phyloP scores from a whole-genome alignment of 495 filamentous ascomycete species.

The Aspergillus bridgeri region DNA sequence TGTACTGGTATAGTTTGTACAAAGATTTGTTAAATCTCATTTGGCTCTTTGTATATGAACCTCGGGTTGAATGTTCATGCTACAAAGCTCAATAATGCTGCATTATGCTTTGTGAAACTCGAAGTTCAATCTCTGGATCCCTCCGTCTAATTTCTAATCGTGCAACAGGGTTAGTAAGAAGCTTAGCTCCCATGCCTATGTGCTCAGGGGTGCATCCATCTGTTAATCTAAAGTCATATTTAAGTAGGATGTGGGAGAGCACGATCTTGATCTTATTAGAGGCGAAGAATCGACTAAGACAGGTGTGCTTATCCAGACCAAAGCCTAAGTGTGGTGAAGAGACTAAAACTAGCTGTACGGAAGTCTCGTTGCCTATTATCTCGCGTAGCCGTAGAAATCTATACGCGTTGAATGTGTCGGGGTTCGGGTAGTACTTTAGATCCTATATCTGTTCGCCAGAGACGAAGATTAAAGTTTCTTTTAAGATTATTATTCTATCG shows the following conservation, averaged over 20 bases:
- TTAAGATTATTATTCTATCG: slow-evolving; percentile 19
- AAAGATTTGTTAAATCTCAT: too few species aligned
- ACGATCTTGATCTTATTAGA: slow-evolving; percentile 38
- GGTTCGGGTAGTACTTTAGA: slow-evolving; percentile 29
- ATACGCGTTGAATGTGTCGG: slow-evolving; percentile 37
- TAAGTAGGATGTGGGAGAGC: slow-evolving; percentile 38
- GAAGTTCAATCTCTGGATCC: too few species aligned
- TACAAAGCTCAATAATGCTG: too few species aligned
- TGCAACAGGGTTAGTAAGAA: too few species aligned
- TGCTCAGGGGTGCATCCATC: too few species aligned
- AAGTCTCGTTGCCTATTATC: slow-evolving; percentile 25
- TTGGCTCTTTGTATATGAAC: too few species aligned
- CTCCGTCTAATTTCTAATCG: too few species aligned
- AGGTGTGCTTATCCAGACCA: slow-evolving; percentile 47
- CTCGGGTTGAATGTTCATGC: too few species aligned
- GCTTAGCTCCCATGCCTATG: too few species aligned
- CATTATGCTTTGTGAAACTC: too few species aligned
- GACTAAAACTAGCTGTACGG: slow-evolving; percentile 35
- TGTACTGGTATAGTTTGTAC: too few species aligned
- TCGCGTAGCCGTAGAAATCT: slow-evolving; percentile 37
- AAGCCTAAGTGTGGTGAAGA: slow-evolving; percentile 37
- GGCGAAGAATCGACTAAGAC: slow-evolving; percentile 49
- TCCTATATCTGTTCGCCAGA: slow-evolving; percentile 28
- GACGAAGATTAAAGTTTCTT: slow-evolving; percentile 25
- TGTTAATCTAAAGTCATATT: slow-evolving; percentile 47